A percentile compares a stretch with the other conserved stretches of the same genome.
Evolutionary conservation across 768 basidiomycete genomes (phyloP).

Genomic region (Naganishia onofrii): DNA sequence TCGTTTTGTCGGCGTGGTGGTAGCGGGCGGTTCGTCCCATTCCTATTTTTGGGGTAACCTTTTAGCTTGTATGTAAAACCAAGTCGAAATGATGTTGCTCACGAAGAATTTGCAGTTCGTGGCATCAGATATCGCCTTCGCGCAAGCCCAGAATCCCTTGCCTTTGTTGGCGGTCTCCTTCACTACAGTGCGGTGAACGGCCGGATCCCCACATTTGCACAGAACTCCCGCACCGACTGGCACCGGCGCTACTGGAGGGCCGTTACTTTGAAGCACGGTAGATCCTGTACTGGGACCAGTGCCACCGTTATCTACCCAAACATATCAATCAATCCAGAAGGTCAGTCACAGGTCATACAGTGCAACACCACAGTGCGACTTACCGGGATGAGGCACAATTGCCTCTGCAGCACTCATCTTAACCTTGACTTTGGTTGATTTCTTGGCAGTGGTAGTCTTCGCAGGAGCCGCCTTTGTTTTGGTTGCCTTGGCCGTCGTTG

Average conservation of each 20-base stretch:
- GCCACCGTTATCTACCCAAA: neutral
- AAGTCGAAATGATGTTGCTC: conserved; percentile 18
- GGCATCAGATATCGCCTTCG: conserved; percentile 41
- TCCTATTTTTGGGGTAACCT: neutral
- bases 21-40: conserved; percentile 26
- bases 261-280: neutral
- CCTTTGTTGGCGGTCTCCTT: conserved; percentile 39
- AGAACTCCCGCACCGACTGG: neutral
- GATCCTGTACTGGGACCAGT: neutral
- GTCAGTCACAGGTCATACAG: neutral
- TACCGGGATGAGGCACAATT: neutral
- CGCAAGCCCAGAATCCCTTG: conserved; percentile 47
- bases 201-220: conserved; percentile 42
- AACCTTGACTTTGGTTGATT: neutral
- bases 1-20: neutral
- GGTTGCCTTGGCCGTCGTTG: conserved; percentile 4
- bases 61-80: neutral
- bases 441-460: conserved; percentile 1
- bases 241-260: neutral
- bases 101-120: conserved; percentile 51
- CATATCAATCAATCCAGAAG: neutral
- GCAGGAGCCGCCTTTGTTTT: conserved; percentile 3
- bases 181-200: conserved; percentile 43
- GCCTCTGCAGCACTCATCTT: neutral
- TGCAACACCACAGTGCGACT: neutral